Evolutionary conservation across 495 filamentous ascomycete species (phyloP).

Genomic region (Cudoniella acicularis): DNA sequence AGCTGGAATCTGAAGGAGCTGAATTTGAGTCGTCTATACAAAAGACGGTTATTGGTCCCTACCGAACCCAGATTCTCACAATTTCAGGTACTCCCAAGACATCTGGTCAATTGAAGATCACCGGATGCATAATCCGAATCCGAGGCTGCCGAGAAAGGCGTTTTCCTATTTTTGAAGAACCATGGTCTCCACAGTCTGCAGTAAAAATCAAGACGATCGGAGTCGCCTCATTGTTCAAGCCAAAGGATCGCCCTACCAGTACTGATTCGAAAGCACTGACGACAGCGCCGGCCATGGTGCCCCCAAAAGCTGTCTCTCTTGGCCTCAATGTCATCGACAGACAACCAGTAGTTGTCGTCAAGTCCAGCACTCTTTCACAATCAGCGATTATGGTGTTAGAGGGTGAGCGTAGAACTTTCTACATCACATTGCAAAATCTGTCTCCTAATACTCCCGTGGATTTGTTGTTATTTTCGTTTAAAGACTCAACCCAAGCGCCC

Average conservation of each 20-base stretch:
- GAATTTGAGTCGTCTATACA: conserved; percentile 63
- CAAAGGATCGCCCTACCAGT: conserved; percentile 52
- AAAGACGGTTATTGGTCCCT: conserved; percentile 67
- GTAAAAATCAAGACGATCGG: conserved; percentile 73
- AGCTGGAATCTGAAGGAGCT: conserved; percentile 67
- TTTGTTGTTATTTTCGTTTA: conserved; percentile 80
- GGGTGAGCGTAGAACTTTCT: conserved; percentile 75
- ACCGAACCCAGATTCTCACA: conserved; percentile 73
- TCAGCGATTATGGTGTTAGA: conserved; percentile 88
- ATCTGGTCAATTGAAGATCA: conserved; percentile 66
- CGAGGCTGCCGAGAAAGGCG: conserved; percentile 73
- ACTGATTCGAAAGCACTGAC: conserved; percentile 27
- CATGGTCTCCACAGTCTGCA: conserved; percentile 69
- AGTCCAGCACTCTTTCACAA: conserved; percentile 74
- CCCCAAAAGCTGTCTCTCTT: conserved; percentile 30
- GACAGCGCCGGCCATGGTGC: conserved; percentile 25
- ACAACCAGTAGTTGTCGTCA: conserved; percentile 73
- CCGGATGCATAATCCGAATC: conserved; percentile 75
- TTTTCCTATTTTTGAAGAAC: conserved; percentile 77
- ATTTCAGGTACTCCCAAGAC: conserved; percentile 63
- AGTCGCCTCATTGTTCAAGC: conserved; percentile 47
- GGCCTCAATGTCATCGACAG: conserved; percentile 59
- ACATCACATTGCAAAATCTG: conserved; percentile 73
- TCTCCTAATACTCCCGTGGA: conserved; percentile 71
- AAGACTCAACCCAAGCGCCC: conserved; percentile 77